A percentile compares a stretch with the other conserved stretches of the same genome.
Conservation (phyloP, 2,329 filamentous ascomycete species). For the Coleophoma crateriformis region DNA sequence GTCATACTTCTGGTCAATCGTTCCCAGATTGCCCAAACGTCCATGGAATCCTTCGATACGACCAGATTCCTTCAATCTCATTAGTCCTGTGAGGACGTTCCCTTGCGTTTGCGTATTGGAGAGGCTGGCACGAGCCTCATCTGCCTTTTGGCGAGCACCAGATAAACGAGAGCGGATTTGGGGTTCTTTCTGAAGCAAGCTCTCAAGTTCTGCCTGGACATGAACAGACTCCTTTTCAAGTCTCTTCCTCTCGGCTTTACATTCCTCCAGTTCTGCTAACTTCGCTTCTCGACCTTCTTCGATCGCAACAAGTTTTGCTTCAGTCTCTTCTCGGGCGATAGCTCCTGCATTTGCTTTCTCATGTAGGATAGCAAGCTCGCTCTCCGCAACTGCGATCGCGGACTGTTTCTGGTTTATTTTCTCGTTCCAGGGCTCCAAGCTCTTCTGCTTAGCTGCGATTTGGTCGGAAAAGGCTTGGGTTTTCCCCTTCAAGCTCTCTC, state of each 20-base stretch:
- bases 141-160: constrained; percentile 85
- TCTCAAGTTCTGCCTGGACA: constrained; percentile 66
- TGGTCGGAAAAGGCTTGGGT: constrained; percentile 91
- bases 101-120: constrained; percentile 88
- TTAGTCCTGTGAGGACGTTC: constrained; percentile 84
- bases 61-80: constrained; percentile 92
- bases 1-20: constrained; percentile 91
- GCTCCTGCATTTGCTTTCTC: constrained; percentile 87
- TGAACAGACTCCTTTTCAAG: constrained; percentile 71
- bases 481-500: constrained; percentile 87
- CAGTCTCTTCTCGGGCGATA: constrained; percentile 75
- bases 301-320: constrained; percentile 71
- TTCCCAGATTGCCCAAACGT: constrained; percentile 85
- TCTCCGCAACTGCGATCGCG: constrained; percentile 87
- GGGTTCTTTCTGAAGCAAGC: constrained; percentile 72
- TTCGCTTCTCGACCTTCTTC: constrained; percentile 69
- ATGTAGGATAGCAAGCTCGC: constrained; percentile 83
- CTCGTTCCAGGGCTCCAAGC: constrained; percentile 91
- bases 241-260: constrained; percentile 64
- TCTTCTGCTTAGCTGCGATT: constrained; percentile 87
- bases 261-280: constrained; percentile 67
- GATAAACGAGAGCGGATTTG: constrained; percentile 80
- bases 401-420: constrained; percentile 97
- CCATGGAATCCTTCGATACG: constrained; percentile 97
- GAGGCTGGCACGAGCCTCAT: constrained; percentile 87